phyloP scores from a whole-genome alignment of 176 grass and related monocot species.

The Triticum urartu region DNA sequence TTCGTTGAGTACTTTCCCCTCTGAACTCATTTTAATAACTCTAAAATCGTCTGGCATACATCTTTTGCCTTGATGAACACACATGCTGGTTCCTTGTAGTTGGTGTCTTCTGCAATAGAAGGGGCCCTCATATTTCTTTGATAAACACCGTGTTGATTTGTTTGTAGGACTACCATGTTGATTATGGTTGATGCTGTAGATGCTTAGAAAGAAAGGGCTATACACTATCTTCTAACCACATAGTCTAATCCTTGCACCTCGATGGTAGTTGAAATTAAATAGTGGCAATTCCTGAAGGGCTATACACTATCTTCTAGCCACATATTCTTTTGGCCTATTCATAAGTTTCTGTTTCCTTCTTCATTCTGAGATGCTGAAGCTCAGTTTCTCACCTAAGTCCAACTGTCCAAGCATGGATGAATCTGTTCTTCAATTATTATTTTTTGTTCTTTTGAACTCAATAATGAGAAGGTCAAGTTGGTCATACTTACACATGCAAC shows the following conservation, averaged over 20 bases:
- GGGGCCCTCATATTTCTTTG: background rate
- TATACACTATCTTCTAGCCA: background rate
- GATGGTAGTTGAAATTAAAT: background rate
- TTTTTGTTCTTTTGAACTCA: background rate
- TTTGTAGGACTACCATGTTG: background rate
- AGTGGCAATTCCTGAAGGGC: background rate
- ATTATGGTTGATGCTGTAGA: background rate
- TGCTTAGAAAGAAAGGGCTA: background rate
- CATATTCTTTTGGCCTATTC: background rate
- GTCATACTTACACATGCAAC: background rate
- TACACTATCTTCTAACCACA: too few species aligned
- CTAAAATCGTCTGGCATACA: too few species aligned
- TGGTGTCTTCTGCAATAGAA: background rate
- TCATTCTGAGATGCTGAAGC: background rate
- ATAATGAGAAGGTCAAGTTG: background rate
- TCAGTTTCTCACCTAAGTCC: constrained; percentile 10
- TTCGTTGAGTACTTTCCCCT: too few species aligned
- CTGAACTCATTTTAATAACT: too few species aligned
- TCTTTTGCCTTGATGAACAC: too few species aligned
- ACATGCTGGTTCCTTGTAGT: too few species aligned
- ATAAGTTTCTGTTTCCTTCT: background rate
- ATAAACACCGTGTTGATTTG: background rate
- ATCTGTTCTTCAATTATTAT: background rate
- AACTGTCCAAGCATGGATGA: background rate
- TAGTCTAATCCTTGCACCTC: background rate